Percentiles rank a stretch among this genome's conserved stretches.
Evolutionary conservation across 805 yeast species (phyloP).

Genomic region (Candida odintsovae): DNA sequence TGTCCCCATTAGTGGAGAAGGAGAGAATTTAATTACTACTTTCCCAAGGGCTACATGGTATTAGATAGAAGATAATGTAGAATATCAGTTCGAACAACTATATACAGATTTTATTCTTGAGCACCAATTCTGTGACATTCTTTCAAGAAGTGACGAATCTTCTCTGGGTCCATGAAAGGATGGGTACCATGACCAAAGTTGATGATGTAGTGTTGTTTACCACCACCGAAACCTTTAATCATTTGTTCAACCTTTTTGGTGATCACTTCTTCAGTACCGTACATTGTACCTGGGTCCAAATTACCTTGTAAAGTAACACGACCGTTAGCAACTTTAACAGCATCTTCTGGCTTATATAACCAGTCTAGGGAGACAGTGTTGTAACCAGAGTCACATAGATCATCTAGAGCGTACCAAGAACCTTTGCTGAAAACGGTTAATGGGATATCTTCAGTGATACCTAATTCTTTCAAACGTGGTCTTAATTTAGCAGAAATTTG

Average conservation of each 20-base stretch:
- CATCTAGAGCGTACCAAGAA: conserved; percentile 94
- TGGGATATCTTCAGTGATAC: conserved; percentile 68
- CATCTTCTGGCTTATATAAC: conserved; percentile 80
- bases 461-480: conserved; percentile 61
- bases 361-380: conserved; percentile 91
- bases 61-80: too few species aligned
- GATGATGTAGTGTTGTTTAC: conserved; percentile 83
- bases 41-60: too few species aligned
- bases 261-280: conserved; percentile 81
- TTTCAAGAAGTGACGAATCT: conserved; percentile 74
- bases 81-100: too few species aligned
- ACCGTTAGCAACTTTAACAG: conserved; percentile 66
- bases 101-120: conserved; percentile 17
- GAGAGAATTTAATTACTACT: too few species aligned
- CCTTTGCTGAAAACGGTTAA: conserved; percentile 91
- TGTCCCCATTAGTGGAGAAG: too few species aligned
- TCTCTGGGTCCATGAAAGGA: conserved; percentile 94
- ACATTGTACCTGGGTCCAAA: conserved; percentile 90
- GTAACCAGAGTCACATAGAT: conserved; percentile 74
- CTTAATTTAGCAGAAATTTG: conserved; percentile 72
- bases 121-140: conserved; percentile 82
- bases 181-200: conserved; percentile 98
- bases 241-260: conserved; percentile 76
- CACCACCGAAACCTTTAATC: conserved; percentile 92
- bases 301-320: conserved; percentile 91